phyloP scores from a whole-genome alignment of 306 rosid species.

The Glycine soja region DNA sequence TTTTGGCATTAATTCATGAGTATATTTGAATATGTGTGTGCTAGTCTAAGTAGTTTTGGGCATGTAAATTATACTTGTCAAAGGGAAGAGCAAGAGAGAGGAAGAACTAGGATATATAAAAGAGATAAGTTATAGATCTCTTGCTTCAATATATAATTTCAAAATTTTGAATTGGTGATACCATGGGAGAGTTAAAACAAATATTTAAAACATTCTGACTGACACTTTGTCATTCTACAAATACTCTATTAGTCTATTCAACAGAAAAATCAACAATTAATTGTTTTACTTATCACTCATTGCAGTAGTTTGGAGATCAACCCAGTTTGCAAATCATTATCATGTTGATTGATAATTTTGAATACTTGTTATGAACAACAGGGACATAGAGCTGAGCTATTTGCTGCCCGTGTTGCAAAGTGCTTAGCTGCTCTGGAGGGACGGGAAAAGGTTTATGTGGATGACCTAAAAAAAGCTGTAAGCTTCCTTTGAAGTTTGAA shows the following conservation, averaged over 20 bases:
- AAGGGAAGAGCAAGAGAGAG: slow-evolving; percentile 38
- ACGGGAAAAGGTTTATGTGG: slow-evolving; percentile 88
- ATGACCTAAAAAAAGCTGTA: slow-evolving; percentile 97
- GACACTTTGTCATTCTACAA: slow-evolving; percentile 31
- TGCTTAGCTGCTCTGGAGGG: slow-evolving; percentile 95
- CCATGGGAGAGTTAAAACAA: slow-evolving; percentile 25
- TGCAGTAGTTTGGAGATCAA: slow-evolving; percentile 24
- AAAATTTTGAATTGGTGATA: slow-evolving; percentile 18
- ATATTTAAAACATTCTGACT: slow-evolving; percentile 18
- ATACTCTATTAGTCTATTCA: background rate
- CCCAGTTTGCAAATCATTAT: slow-evolving; percentile 1
- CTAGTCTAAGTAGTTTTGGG: background rate
- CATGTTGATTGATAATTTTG: slow-evolving; percentile 36
- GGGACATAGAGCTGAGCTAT: slow-evolving; percentile 99
- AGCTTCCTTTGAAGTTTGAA: slow-evolving; percentile 54
- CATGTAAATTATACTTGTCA: background rate
- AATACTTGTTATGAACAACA: slow-evolving; percentile 53
- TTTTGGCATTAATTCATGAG: background rate
- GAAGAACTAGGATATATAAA: slow-evolving; percentile 13
- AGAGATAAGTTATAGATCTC: background rate
- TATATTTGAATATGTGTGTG: slow-evolving; percentile 18
- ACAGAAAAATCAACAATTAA: background rate
- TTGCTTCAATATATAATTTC: slow-evolving; percentile 40
- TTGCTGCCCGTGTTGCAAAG: slow-evolving; percentile 96
- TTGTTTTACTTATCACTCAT: background rate